A percentile compares a stretch with the other conserved stretches of the same genome.
Conservation (phyloP, 345 rosid genomes). For the thale cress (Arabidopsis thaliana) region TAIR10.1 NC_003075.7:11749001-11749500, state of each 20-base stretch:
- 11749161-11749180: slow-evolving; percentile 66
- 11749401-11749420: slow-evolving; percentile 13
- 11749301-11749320: slow-evolving; percentile 22
- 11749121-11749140: slow-evolving; percentile 84
- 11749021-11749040: slow-evolving; percentile 93
- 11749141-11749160: slow-evolving; percentile 88
- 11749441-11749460: slow-evolving; percentile 41
- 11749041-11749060: not conserved
- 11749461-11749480: slow-evolving; percentile 24
- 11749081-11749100: not conserved
- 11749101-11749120: slow-evolving; percentile 47
- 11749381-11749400: slow-evolving; percentile 35
- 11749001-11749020: slow-evolving; percentile 84
- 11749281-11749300: slow-evolving; percentile 28
- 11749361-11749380: slow-evolving; percentile 45
- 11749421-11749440: slow-evolving; percentile 47
- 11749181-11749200: slow-evolving; percentile 51
- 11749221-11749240: slow-evolving; percentile 76
- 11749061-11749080: not conserved
- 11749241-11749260: slow-evolving; percentile 96
- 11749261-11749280: slow-evolving; percentile 85
- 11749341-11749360: slow-evolving; percentile 28
- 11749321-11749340: slow-evolving; percentile 1
- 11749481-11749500: not conserved
- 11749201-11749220: slow-evolving; percentile 70